A percentile compares a stretch with the other conserved stretches of the same genome.
Conservation (phyloP, 352 stramenopile genomes). For the Globisporangium okanoganense region DNA sequence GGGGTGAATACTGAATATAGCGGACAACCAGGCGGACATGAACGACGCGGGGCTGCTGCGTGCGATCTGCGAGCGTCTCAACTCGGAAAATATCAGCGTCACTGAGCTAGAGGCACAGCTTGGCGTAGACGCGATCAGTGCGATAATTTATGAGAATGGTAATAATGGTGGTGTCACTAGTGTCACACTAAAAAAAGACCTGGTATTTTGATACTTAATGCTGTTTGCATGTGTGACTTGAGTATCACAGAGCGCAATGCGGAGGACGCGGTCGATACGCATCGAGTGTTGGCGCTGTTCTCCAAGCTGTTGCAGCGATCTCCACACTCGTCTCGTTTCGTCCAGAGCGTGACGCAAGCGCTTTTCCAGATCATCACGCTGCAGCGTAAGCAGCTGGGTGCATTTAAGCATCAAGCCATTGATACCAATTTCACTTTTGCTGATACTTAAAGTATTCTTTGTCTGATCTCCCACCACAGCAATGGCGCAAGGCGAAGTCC, state of each 20-base stretch:
- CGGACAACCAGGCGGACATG: constrained; percentile 56
- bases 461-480: constrained; percentile 1
- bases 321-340: constrained; percentile 14
- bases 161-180: neutral
- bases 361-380: constrained; percentile 46
- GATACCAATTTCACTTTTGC: neutral
- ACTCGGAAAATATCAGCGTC: neutral
- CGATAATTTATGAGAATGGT: constrained; percentile 50
- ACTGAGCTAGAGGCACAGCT: constrained; percentile 21
- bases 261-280: constrained; percentile 23
- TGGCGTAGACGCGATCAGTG: constrained; percentile 26
- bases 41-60: constrained; percentile 25
- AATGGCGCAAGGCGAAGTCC: constrained; percentile 14
- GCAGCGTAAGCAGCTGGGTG: constrained; percentile 18
- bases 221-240: neutral
- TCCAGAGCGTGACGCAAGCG: constrained; percentile 27
- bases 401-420: neutral
- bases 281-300: constrained; percentile 22
- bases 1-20: constrained; percentile 22
- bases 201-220: neutral
- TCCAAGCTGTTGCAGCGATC: constrained; percentile 23
- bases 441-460: neutral
- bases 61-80: constrained; percentile 24
- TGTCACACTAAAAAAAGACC: neutral
- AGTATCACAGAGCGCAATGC: constrained; percentile 21